Percentiles rank a stretch among this genome's conserved stretches.
phyloP scores from a whole-genome alignment of 2,329 filamentous ascomycete genomes.

The Lomentospora prolificans region DNA sequence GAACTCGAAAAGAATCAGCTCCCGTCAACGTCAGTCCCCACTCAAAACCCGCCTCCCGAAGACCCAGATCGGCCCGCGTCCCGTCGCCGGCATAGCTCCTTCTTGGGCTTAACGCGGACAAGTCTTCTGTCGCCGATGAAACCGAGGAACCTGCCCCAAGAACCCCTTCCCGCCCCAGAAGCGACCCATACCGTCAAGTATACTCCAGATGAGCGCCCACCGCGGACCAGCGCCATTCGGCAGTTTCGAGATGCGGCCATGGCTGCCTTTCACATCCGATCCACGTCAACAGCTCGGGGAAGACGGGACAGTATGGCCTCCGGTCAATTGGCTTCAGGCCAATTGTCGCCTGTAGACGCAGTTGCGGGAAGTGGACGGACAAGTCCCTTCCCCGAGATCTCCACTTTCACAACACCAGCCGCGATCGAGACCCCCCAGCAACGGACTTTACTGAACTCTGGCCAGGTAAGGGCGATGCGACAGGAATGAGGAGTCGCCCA shows the following conservation, averaged over 20 bases:
- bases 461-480: slow-evolving; percentile 4
- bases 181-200: background rate
- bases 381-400: slow-evolving; percentile 1
- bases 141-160: background rate
- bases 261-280: slow-evolving; percentile 19
- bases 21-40: background rate
- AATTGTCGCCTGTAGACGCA: background rate
- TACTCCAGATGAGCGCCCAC: background rate
- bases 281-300: background rate
- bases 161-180: background rate
- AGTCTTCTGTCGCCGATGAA: background rate
- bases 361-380: background rate
- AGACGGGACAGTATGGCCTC: background rate
- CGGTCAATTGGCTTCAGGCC: background rate
- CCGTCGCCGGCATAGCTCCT: background rate
- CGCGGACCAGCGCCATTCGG: slow-evolving; percentile 17
- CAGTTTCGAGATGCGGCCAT: slow-evolving; percentile 26
- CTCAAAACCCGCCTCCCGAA: background rate
- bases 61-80: background rate
- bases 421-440: slow-evolving; percentile 14
- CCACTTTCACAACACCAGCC: slow-evolving; percentile 11
- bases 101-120: background rate
- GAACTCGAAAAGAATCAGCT: background rate
- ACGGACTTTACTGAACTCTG: slow-evolving; percentile 9
- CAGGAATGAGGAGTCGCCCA: slow-evolving; percentile 10